phyloP scores from a whole-genome alignment of 2,329 filamentous ascomycete genomes.

The Fusarium miscanthi region DNA sequence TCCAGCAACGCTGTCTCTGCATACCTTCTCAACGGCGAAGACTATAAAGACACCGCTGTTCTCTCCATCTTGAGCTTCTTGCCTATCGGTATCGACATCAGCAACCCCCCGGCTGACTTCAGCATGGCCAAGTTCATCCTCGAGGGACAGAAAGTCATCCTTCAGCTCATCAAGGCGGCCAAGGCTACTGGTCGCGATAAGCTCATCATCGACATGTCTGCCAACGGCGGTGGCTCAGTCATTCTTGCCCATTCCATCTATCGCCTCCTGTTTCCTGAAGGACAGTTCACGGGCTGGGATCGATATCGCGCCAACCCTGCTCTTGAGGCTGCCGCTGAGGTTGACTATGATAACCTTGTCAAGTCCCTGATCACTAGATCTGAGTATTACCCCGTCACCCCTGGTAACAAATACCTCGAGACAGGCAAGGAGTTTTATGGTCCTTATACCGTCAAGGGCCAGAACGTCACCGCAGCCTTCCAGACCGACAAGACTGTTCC shows the following conservation, averaged over 20 bases:
- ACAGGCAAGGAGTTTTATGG: conserved; percentile 41
- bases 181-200: conserved; percentile 38
- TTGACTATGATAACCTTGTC: conserved; percentile 33
- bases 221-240: conserved; percentile 40
- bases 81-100: conserved; percentile 24
- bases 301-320: conserved; percentile 39
- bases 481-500: conserved; percentile 27
- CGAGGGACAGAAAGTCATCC: conserved; percentile 32
- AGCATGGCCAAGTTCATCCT: conserved; percentile 26
- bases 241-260: conserved; percentile 36
- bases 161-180: conserved; percentile 34
- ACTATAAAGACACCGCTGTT: conserved; percentile 38
- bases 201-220: conserved; percentile 42
- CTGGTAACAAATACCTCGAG: conserved; percentile 22
- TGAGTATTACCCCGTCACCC: conserved; percentile 23
- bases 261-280: conserved; percentile 37
- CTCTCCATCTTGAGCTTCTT: conserved; percentile 41
- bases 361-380: conserved; percentile 16
- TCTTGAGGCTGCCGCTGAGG: conserved; percentile 31
- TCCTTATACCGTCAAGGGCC: conserved; percentile 28
- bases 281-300: conserved; percentile 30
- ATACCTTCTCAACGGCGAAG: conserved; percentile 37
- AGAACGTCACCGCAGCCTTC: conserved; percentile 40
- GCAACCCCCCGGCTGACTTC: not conserved
- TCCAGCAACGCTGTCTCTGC: conserved; percentile 19